A percentile compares a stretch with the other conserved stretches of the same genome.
phyloP scores from a whole-genome alignment of 768 basidiomycete species.

The Calocera cornea region DNA sequence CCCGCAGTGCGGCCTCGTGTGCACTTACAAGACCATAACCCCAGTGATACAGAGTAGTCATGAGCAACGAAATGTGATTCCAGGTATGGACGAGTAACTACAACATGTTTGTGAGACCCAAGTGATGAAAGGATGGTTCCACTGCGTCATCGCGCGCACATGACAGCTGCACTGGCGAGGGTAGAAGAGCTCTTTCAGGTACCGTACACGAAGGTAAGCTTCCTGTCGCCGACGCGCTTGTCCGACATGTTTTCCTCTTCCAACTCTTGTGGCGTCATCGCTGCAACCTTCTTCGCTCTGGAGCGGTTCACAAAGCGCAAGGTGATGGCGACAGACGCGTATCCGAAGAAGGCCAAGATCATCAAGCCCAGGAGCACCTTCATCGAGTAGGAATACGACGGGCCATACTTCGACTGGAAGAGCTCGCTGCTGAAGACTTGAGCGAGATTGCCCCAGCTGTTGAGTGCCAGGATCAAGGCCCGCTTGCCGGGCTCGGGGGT shows the following conservation, averaged over 20 bases:
- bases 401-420: constrained; percentile 11
- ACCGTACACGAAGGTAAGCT: constrained; percentile 12
- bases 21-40: no score
- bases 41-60: no score
- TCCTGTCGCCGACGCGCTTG: constrained; percentile 12
- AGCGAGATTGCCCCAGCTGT: constrained; percentile 12
- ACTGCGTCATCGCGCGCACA: no score
- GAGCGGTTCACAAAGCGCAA: constrained; percentile 8
- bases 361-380: constrained; percentile 11
- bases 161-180: no score
- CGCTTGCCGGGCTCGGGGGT: constrained; percentile 12
- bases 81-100: no score
- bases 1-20: no score
- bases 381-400: constrained; percentile 10
- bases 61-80: no score
- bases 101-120: no score
- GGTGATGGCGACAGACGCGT: constrained; percentile 1
- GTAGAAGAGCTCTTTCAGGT: no score
- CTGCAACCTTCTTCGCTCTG: constrained; percentile 7
- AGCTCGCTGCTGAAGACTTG: constrained; percentile 10
- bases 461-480: constrained; percentile 11
- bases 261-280: constrained; percentile 11
- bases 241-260: constrained; percentile 7
- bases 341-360: constrained; percentile 9
- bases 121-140: no score